Base-by-base conservation (phyloP, 2,329 filamentous ascomycete species). In the Fusarium kyushuense region DNA sequence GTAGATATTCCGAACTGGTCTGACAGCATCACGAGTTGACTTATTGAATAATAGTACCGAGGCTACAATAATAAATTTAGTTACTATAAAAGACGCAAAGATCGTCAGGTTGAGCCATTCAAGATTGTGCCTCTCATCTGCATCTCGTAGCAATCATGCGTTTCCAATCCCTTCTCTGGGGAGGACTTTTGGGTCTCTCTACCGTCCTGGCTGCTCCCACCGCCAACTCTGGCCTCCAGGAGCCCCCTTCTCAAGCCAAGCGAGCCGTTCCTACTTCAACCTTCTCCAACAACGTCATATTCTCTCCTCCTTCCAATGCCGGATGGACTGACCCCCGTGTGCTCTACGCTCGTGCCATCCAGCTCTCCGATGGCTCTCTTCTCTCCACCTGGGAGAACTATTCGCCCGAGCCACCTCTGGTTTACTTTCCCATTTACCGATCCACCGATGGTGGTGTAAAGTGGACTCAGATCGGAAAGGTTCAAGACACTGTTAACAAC, bases 401-500 rank as follows among this genome's bases (percentile, higher is more conserved):
- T 77, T 83, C 82, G 14, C 84, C 84, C 4, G 82, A 89, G 74
- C 86, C 86, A 8, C 86, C 86, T 1, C 73, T 79, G 6, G 84
- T 87, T 12, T 81, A 79, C 74, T 89, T 87, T 72, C 87, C 84
- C 54, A 83, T 87, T 69, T 86, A 80, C 72, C 77, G 80, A 64
- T 87, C 84, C 23, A 79, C 72, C 23, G 85, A 89, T 72, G 78
- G 81, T 43, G 87, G 87, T 12, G 72, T 81, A 36, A 87, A 84
- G 5, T 93, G 90, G 90, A 81, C 82, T n/a, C 84, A 90, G 73
- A 81, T 91, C 47, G 87, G 88, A 11, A 83, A 84, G 23, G 87
- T 92, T 6, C 81, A 86, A 13, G 90, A 93, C 73, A 82, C 85
- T 56, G 87, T 85, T 17, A 89, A 91, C 65, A 84, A 84, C 32